phyloP scores from a whole-genome alignment of 73 alveolate genomes.

The Durusdinium trenchii region DNA sequence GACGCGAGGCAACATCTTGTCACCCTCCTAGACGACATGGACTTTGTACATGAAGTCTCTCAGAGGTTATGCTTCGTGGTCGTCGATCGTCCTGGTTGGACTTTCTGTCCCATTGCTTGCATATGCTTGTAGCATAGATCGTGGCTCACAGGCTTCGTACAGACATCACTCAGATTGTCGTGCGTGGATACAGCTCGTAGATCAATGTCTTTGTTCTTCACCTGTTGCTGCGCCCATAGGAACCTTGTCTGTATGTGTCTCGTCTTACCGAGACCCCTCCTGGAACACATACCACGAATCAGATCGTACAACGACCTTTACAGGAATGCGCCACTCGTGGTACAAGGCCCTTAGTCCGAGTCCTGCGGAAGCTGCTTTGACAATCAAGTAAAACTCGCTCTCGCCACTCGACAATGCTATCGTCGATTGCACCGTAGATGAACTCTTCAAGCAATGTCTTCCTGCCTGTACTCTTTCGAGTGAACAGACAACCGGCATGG shows the following conservation, averaged over 20 bases:
- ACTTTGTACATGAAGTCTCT: no score
- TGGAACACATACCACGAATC: not conserved
- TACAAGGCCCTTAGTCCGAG: conserved; percentile 2
- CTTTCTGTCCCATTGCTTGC: no score
- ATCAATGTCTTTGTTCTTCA: not conserved
- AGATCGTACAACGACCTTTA: not conserved
- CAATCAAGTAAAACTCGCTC: conserved; percentile 29
- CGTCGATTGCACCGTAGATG: not conserved
- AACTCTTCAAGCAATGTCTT: not conserved
- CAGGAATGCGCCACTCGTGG: not conserved
- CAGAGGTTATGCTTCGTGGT: no score
- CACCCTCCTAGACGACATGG: no score
- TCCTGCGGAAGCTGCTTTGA: not conserved
- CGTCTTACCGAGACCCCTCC: conserved; percentile 16
- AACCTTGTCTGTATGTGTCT: conserved; percentile 37
- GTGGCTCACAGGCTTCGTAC: conserved; percentile 73
- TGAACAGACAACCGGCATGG: not conserved
- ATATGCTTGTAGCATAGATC: no score
- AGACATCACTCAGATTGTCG: not conserved
- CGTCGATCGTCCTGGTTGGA: no score
- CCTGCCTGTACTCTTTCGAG: conserved; percentile 44
- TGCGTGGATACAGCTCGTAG: not conserved
- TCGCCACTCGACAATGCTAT: conserved; percentile 17
- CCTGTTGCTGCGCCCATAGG: conserved; percentile 24
- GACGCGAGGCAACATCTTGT: no score